Evolutionary conservation across 257 asterid genomes (phyloP), one percentile per base, ranked within the genome.

Genomic region (Solanum paucissectum): DNA sequence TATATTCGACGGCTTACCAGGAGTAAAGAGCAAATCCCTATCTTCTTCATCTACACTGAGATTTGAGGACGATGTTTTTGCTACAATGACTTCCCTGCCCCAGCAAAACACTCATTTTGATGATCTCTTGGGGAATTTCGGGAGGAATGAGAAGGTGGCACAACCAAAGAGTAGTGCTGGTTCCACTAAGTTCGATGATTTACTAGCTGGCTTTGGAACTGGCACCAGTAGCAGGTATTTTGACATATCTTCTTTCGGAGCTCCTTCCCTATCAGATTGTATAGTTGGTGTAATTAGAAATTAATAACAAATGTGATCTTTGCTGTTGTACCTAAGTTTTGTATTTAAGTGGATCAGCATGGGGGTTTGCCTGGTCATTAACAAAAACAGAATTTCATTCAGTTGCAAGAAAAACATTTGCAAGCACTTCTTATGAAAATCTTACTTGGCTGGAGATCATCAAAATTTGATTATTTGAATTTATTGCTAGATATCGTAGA

Each of bases 1-100:
- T 90, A 94, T 97, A 58, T 97, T 97, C 74, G 95, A 94, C 55
- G 98, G 99, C 60, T 89, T 97, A 90, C 97, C 99, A 2, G 98
- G 98, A 87, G 23, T 97, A 91, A 97, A 96, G 91, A 94, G 91
- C 91, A 97, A 95, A 90, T 82, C 96, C 6, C 88, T 90, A 58
- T 86, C 98, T 86, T 86, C 98, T 86, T 73, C 84, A 36, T 86
- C 88, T 16, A 62, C 92, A 9, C 92, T 89, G 88, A 92, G 83
- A 88, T 95, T 95, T 88, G 98, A 94, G 6, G 94, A 94, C 4
- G 93, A 96, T 38, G 94, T 90, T 73, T 97, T 96, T 83, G 92
- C 90, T 9, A 75, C 98, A 10, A 90, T 89, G 88, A 93, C 93
- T n/a, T 90, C 94, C 38, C 92, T 91, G 10, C 90, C 93, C 7